Percentiles rank a stretch among this genome's conserved stretches.
phyloP scores from a whole-genome alignment of 23 red algal genomes.

The Gracilaria caudata region DNA sequence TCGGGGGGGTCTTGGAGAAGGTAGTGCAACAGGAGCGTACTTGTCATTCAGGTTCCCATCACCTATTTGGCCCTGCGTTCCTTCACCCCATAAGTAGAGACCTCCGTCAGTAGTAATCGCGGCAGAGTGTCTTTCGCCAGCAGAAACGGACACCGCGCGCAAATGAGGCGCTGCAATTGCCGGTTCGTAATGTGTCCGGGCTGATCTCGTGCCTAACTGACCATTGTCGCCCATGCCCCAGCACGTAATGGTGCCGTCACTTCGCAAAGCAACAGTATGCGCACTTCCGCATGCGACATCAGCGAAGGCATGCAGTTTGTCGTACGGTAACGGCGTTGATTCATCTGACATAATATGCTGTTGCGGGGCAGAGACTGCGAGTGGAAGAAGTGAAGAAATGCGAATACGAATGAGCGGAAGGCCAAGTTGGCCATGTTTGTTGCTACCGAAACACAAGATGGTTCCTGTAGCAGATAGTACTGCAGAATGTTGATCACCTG shows the following conservation, averaged over 20 bases:
- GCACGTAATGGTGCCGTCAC: constrained; percentile 63
- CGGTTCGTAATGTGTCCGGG: constrained; percentile 48
- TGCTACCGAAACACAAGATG: constrained; percentile 86
- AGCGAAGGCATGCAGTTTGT: constrained; percentile 16
- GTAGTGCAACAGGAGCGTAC: constrained; percentile 53
- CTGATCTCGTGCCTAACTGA: constrained; percentile 71
- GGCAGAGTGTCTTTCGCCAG: constrained; percentile 76
- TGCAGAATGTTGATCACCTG: constrained; percentile 81
- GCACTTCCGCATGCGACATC: constrained; percentile 66
- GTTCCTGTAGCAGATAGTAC: constrained; percentile 81
- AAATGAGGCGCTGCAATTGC: constrained; percentile 30
- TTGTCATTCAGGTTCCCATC: constrained; percentile 82
- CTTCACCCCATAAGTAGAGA: constrained; percentile 82
- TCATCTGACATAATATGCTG: constrained; percentile 22
- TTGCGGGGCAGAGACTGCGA: constrained; percentile 31
- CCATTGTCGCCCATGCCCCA: constrained; percentile 84
- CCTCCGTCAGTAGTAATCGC: constrained; percentile 70
- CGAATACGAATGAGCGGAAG: constrained; percentile 33
- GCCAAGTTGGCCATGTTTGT: constrained; percentile 88
- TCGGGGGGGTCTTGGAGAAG: constrained; percentile 11
- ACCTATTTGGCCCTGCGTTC: constrained; percentile 82
- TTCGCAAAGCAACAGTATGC: constrained; percentile 78
- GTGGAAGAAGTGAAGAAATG: constrained; percentile 27
- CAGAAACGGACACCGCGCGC: constrained; percentile 68
- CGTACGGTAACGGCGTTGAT: background rate